Conservation (phyloP, 129 eudicot genomes). For the Lonicera japonica region DNA sequence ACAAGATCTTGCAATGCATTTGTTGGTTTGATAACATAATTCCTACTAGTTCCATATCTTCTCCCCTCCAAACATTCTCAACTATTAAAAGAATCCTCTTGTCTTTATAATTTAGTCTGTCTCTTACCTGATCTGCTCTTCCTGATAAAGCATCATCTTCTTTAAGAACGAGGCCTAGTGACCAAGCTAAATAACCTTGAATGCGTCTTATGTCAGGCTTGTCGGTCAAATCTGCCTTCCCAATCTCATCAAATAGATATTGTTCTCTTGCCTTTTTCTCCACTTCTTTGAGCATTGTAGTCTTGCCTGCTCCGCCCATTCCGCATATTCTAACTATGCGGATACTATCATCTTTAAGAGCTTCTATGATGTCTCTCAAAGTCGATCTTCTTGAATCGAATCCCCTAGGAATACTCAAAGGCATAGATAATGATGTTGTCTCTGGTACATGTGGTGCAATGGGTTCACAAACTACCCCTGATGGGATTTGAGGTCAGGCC, state of each 20-base stretch:
- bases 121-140: conserved; percentile 28
- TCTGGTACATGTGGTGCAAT: no score
- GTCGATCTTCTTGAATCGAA: conserved; percentile 25
- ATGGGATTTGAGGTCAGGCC: background rate
- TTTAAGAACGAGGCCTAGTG: conserved; percentile 24
- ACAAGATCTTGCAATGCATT: background rate
- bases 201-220: conserved; percentile 20
- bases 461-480: background rate
- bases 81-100: conserved; percentile 28
- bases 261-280: conserved; percentile 20
- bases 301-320: conserved; percentile 56
- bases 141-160: conserved; percentile 5
- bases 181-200: conserved; percentile 31
- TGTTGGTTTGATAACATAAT: conserved; percentile 18
- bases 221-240: conserved; percentile 28
- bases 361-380: conserved; percentile 17
- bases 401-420: conserved; percentile 14
- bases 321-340: conserved; percentile 42
- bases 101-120: conserved; percentile 9
- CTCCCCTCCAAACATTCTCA: conserved; percentile 40
- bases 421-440: no score
- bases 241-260: conserved; percentile 31
- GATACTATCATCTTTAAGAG: conserved; percentile 17
- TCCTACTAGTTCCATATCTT: conserved; percentile 30
- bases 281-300: conserved; percentile 34